Evolutionary conservation across 2,329 filamentous ascomycete species (phyloP).

Genomic region (Penicillium nordicum): DNA sequence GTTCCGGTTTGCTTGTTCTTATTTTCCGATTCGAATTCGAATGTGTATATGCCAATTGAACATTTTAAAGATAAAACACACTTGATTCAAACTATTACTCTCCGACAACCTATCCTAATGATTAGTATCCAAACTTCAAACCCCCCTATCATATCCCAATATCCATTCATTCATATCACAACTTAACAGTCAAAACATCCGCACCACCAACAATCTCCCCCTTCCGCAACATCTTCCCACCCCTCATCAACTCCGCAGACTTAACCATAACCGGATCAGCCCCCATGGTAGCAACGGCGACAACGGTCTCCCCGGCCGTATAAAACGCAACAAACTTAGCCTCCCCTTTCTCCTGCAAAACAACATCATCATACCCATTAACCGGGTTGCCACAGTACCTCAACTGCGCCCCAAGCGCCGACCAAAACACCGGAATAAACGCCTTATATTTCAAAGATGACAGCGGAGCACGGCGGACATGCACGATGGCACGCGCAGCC

Average conservation of each 20-base stretch:
- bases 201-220: slow-evolving; percentile 61
- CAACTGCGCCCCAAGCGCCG: slow-evolving; percentile 80
- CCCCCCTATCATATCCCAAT: neutral
- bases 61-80: slow-evolving; percentile 2
- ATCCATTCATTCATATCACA: neutral
- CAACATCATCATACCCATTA: slow-evolving; percentile 79
- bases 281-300: slow-evolving; percentile 88
- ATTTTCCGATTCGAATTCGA: slow-evolving; percentile 17
- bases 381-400: slow-evolving; percentile 88
- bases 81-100: slow-evolving; percentile 2
- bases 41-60: slow-evolving; percentile 17
- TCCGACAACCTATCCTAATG: slow-evolving; percentile 8
- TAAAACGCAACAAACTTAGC: slow-evolving; percentile 89
- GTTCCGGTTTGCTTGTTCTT: slow-evolving; percentile 9
- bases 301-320: slow-evolving; percentile 76
- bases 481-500: slow-evolving; percentile 72
- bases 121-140: neutral
- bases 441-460: slow-evolving; percentile 55
- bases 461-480: slow-evolving; percentile 45
- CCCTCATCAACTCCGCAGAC: slow-evolving; percentile 77
- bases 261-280: slow-evolving; percentile 84
- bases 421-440: slow-evolving; percentile 97
- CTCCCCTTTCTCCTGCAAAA: slow-evolving; percentile 72
- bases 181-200: slow-evolving; percentile 39
- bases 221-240: slow-evolving; percentile 79